phyloP scores from a whole-genome alignment of 2,329 filamentous ascomycete species.

The Bipolaris oryzae region DNA sequence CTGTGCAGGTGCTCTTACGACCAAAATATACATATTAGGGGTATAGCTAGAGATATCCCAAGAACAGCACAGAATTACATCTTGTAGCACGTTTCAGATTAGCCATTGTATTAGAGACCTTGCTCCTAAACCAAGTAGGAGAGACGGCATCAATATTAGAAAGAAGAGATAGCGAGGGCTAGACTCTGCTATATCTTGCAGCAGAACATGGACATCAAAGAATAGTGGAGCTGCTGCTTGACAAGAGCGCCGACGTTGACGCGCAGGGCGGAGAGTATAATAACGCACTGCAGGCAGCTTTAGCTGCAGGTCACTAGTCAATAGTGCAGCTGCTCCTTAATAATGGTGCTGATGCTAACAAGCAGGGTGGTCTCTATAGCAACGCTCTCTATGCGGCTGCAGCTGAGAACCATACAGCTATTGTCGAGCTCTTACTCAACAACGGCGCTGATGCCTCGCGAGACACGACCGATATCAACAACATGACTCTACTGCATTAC shows the following conservation, averaged over 20 bases:
- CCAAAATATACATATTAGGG: no score
- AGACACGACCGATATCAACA: constrained; percentile 3
- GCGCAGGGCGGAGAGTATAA: constrained; percentile 16
- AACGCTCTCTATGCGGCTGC: no score
- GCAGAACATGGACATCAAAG: constrained; percentile 16
- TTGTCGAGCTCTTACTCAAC: neutral
- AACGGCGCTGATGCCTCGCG: neutral
- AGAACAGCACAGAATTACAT: no score
- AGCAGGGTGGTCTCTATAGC: no score
- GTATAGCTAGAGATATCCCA: no score
- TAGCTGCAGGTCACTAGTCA: neutral
- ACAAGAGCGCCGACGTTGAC: constrained; percentile 21
- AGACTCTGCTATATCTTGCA: no score
- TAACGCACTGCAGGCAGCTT: constrained; percentile 20
- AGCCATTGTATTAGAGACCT: no score
- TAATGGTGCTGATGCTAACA: neutral
- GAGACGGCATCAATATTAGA: no score
- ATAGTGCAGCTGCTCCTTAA: neutral
- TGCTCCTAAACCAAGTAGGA: no score
- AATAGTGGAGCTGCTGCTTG: constrained; percentile 24
- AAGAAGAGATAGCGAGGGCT: no score
- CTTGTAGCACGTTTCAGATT: no score
- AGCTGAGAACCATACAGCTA: neutral
- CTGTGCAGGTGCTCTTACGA: no score
- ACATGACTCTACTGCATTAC: constrained; percentile 18